Evolutionary conservation across 106 monocot genomes (phyloP).

Genomic region (Apostasia shenzhenica): DNA sequence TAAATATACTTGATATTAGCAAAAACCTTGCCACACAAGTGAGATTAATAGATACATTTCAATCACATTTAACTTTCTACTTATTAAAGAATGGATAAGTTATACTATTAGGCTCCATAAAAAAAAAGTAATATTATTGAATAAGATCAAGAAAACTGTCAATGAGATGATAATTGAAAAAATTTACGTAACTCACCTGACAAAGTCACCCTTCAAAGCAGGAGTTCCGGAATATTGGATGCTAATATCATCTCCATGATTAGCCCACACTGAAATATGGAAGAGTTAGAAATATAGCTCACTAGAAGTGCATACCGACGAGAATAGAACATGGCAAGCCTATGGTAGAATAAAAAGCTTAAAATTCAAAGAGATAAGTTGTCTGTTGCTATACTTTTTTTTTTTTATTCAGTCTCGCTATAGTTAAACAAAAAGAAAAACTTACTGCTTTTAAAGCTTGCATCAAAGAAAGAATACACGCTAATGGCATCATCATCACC

Average conservation of each 20-base stretch:
- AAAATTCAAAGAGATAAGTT: too few relatives aligned
- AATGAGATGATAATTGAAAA: conserved; percentile 4
- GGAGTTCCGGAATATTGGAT: conserved; percentile 97
- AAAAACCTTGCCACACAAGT: too few relatives aligned
- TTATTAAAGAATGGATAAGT: too few relatives aligned
- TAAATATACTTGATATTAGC: too few relatives aligned
- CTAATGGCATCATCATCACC: conserved; percentile 43
- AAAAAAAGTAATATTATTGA: not conserved
- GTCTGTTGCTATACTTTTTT: too few relatives aligned
- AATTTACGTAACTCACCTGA: conserved; percentile 44
- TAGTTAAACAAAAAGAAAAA: conserved; percentile 1
- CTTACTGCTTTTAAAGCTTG: conserved; percentile 85
- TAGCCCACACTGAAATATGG: conserved; percentile 80
- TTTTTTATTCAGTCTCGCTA: not conserved
- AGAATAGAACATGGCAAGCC: too few relatives aligned
- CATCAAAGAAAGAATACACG: conserved; percentile 57
- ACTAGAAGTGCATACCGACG: too few relatives aligned
- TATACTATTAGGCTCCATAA: too few relatives aligned
- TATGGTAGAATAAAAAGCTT: too few relatives aligned
- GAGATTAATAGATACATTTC: too few relatives aligned
- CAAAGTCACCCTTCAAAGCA: conserved; percentile 98
- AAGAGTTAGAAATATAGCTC: not conserved
- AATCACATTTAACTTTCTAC: too few relatives aligned
- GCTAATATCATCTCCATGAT: conserved; percentile 99
- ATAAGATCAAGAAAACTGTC: not conserved